Evolutionary conservation across 2,329 filamentous ascomycete species (phyloP).

Genomic region (Penicillium decumbens): DNA sequence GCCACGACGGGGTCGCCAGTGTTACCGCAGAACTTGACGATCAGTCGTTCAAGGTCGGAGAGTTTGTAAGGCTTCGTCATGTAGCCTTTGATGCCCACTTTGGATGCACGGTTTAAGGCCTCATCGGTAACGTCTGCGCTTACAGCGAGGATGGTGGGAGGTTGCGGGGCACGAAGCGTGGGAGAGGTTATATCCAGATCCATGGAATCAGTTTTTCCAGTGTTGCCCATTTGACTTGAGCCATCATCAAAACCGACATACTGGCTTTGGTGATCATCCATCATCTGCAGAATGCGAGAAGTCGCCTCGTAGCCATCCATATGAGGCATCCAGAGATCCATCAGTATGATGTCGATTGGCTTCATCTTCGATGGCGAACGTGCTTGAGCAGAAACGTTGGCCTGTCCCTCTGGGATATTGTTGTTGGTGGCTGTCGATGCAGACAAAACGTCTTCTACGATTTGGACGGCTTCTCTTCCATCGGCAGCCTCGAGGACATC

Average conservation of each 20-base stretch:
- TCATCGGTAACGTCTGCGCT: constrained; percentile 64
- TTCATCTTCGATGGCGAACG: constrained; percentile 30
- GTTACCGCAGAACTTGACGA: constrained; percentile 46
- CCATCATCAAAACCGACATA: constrained; percentile 11
- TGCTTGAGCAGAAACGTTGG: constrained; percentile 9
- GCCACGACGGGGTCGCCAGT: constrained; percentile 1
- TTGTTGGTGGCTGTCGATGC: constrained; percentile 16
- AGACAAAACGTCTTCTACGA: constrained; percentile 49
- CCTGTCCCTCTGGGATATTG: not conserved
- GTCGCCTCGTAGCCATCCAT: constrained; percentile 70
- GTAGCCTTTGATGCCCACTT: constrained; percentile 63
- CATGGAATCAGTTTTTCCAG: constrained; percentile 14
- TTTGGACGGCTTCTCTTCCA: constrained; percentile 61
- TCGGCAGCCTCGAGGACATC: constrained; percentile 63
- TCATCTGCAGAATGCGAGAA: constrained; percentile 55
- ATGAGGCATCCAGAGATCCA: constrained; percentile 74
- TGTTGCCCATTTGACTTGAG: constrained; percentile 7
- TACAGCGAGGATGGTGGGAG: constrained; percentile 55
- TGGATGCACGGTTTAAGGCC: constrained; percentile 56
- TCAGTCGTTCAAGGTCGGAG: constrained; percentile 57
- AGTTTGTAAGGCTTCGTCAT: constrained; percentile 66
- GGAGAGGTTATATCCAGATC: constrained; percentile 13
- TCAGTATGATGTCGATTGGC: constrained; percentile 60
- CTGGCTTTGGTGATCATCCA: constrained; percentile 35
- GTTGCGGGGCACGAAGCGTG: constrained; percentile 34